Evolutionary conservation across 768 basidiomycete genomes (phyloP).

Genomic region (Gloeopeniophorella convolvens): DNA sequence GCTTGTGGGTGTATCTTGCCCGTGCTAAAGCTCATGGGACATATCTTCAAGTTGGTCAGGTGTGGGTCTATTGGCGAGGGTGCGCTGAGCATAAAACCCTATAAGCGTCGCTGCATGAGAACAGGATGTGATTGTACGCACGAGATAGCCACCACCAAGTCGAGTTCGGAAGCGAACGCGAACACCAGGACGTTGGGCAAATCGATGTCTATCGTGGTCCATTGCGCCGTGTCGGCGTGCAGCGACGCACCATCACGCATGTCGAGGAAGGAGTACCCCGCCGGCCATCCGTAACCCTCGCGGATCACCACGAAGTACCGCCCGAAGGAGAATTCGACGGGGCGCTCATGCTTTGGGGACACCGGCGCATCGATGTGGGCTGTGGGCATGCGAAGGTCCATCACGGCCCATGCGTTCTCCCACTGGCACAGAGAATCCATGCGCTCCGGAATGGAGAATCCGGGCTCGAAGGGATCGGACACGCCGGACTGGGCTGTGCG

Average conservation of each 20-base stretch:
- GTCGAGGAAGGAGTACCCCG: constrained; percentile 8
- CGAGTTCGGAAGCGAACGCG: constrained; percentile 11
- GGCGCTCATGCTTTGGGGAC: neutral
- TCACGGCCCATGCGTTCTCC: neutral
- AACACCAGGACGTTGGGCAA: constrained; percentile 8
- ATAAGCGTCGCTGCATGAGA: neutral
- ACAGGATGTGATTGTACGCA: neutral
- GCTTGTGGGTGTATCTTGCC: constrained; percentile 10
- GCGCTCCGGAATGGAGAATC: constrained; percentile 2
- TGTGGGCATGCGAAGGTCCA: neutral
- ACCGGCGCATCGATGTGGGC: neutral
- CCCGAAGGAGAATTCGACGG: constrained; percentile 7
- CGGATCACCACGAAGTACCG: constrained; percentile 9
- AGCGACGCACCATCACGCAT: neutral
- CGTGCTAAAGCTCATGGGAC: constrained; percentile 6
- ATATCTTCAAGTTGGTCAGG: neutral
- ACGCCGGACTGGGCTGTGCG: constrained; percentile 13
- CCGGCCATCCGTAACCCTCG: constrained; percentile 3
- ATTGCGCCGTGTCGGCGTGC: neutral
- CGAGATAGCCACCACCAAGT: constrained; percentile 11
- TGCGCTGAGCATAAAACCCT: constrained; percentile 1
- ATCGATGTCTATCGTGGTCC: constrained; percentile 9
- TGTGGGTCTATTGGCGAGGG: neutral
- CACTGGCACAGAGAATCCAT: neutral
- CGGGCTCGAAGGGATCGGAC: constrained; percentile 6